Percentiles rank a stretch among this genome's conserved stretches.
Conservation (phyloP, 148 eudicot genomes). For the Silene latifolia region DNA sequence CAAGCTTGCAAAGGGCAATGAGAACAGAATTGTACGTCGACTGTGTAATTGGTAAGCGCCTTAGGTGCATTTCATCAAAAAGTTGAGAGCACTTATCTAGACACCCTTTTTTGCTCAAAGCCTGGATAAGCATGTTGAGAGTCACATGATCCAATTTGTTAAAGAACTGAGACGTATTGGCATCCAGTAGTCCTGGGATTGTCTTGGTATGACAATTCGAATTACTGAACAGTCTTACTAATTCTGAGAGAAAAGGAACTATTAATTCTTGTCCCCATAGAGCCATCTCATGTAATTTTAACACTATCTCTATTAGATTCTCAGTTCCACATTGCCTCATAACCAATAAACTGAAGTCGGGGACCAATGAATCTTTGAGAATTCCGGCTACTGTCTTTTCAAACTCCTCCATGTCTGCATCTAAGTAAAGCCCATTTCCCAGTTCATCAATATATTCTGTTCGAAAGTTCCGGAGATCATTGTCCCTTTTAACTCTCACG, state of each 20-base stretch:
- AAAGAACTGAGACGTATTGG: slow-evolving; percentile 26
- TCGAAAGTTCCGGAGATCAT: slow-evolving; percentile 39
- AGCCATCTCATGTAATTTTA: slow-evolving; percentile 51
- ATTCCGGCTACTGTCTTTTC: slow-evolving; percentile 42
- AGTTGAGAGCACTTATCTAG: slow-evolving; percentile 32
- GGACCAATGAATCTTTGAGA: slow-evolving; percentile 60
- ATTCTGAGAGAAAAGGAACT: slow-evolving; percentile 31
- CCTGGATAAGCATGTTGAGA: slow-evolving; percentile 45
- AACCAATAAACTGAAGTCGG: slow-evolving; percentile 51
- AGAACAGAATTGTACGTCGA: slow-evolving; percentile 44
- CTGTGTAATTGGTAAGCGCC: slow-evolving; percentile 27
- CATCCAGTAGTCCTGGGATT: slow-evolving; percentile 33
- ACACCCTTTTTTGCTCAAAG: slow-evolving; percentile 45
- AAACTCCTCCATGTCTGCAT: slow-evolving; percentile 50
- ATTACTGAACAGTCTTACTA: slow-evolving; percentile 38
- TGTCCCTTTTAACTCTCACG: slow-evolving; percentile 76
- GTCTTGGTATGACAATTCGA: slow-evolving; percentile 29
- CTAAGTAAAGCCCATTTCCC: slow-evolving; percentile 89
- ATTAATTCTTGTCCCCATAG: slow-evolving; percentile 74
- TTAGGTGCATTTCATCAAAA: slow-evolving; percentile 42
- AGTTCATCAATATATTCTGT: slow-evolving; percentile 61
- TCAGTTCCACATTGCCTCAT: slow-evolving; percentile 25
- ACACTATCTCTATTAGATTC: slow-evolving; percentile 30
- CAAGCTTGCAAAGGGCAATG: slow-evolving; percentile 39
- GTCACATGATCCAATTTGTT: slow-evolving; percentile 47